These are phyloP conservation scores for Dipteronia sinensis DNA, from an alignment of 345 rosid species.

Conservation along the genomic window DNA sequence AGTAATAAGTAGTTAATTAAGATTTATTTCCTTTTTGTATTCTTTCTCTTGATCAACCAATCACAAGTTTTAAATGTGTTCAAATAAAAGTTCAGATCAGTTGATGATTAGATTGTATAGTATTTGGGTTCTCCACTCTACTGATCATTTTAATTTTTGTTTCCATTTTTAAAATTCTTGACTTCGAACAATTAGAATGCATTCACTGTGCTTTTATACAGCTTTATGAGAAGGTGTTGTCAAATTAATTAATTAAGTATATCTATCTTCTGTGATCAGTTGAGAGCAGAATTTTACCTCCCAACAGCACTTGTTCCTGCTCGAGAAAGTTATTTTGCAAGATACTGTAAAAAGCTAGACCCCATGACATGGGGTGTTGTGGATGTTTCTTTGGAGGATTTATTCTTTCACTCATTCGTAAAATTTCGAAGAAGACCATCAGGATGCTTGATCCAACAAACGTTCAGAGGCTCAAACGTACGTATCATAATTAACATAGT, in stretches of 20 bases:
- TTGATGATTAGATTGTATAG: too few species aligned
- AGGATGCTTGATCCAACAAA: slow-evolving; percentile 47
- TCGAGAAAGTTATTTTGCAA: slow-evolving; percentile 43
- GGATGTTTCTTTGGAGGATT: slow-evolving; percentile 49
- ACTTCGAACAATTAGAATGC: too few species aligned
- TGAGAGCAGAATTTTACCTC: slow-evolving; percentile 50
- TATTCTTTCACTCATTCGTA: slow-evolving; percentile 30
- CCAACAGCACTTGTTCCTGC: slow-evolving; percentile 43
- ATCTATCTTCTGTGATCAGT: slow-evolving; percentile 20
- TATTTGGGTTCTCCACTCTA: too few species aligned
- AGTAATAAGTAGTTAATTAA: background rate
- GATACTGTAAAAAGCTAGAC: slow-evolving; percentile 37
- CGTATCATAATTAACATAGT: background rate
- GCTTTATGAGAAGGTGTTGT: too few species aligned
- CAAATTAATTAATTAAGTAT: too few species aligned
- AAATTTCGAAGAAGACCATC: slow-evolving; percentile 49
- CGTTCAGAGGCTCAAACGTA: slow-evolving; percentile 44
- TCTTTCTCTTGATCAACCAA: too few species aligned
- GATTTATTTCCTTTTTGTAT: background rate
- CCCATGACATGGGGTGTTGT: slow-evolving; percentile 51
- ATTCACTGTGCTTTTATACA: too few species aligned
- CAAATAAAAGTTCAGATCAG: too few species aligned
- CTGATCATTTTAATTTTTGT: too few species aligned
- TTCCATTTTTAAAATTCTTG: too few species aligned
- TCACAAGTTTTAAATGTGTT: background rate